A percentile compares a stretch with the other conserved stretches of the same genome.
Conservation (phyloP, 306 rosid species). For the Cotoneaster glaucophyllus region DNA sequence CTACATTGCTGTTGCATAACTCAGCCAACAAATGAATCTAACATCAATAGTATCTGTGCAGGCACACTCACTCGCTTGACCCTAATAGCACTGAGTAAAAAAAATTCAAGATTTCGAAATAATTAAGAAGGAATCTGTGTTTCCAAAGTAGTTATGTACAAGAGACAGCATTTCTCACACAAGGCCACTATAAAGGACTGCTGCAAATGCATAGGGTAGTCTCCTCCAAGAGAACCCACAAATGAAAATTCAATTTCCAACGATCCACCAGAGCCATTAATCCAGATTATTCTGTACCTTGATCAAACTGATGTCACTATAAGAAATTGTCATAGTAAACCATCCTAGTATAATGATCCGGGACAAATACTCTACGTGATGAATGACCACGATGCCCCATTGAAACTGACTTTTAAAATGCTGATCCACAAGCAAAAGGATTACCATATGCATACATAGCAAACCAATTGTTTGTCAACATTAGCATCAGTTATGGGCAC, state of each 20-base stretch:
- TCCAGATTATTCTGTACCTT: neutral
- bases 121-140: neutral
- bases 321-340: neutral
- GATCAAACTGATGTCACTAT: constrained; percentile 1
- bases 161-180: neutral
- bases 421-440: constrained; percentile 4
- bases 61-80: too few relatives aligned
- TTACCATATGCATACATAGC: neutral
- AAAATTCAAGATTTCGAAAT: neutral
- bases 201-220: neutral
- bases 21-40: neutral
- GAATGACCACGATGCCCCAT: constrained; percentile 1
- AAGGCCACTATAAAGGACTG: neutral
- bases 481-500: neutral
- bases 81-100: neutral
- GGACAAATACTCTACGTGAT: neutral
- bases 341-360: neutral
- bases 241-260: constrained; percentile 12
- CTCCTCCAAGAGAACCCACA: neutral
- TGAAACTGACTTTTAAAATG: constrained; percentile 10
- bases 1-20: neutral
- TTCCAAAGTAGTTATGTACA: neutral
- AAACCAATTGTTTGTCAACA: neutral
- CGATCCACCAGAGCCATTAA: constrained; percentile 4
- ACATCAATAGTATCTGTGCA: too few relatives aligned